Evolutionary conservation across 1,139 yeast genomes (phyloP).

Genomic region (Taphrina deformans): DNA sequence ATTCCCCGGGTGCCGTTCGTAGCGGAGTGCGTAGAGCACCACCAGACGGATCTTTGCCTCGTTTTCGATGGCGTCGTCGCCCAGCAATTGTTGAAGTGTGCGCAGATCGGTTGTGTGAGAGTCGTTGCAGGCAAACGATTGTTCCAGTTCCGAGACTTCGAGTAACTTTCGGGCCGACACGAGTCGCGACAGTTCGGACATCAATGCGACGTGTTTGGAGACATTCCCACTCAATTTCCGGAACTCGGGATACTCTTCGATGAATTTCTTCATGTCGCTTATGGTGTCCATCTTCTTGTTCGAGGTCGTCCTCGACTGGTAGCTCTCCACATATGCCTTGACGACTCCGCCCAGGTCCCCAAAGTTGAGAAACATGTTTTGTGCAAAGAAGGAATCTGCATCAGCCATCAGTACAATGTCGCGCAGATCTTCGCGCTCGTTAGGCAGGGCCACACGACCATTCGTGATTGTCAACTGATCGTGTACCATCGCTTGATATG

Average conservation of each 20-base stretch:
- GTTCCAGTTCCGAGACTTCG: conserved; percentile 89
- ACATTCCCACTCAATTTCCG: conserved; percentile 83
- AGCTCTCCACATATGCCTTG: conserved; percentile 78
- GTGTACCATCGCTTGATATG: conserved; percentile 96
- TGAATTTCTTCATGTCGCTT: conserved; percentile 82
- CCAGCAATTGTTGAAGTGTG: conserved; percentile 47
- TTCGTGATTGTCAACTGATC: conserved; percentile 79
- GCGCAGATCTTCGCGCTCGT: conserved; percentile 48
- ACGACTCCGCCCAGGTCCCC: conserved; percentile 92
- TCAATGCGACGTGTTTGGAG: conserved; percentile 88
- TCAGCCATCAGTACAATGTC: conserved; percentile 65
- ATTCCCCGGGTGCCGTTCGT: conserved; percentile 52
- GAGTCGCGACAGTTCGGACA: conserved; percentile 73
- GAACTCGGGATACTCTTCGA: conserved; percentile 91
- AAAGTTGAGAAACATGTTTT: conserved; percentile 82
- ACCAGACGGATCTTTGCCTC: conserved; percentile 58
- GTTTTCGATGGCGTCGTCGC: conserved; percentile 43
- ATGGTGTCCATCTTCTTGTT: conserved; percentile 67
- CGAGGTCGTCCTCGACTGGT: conserved; percentile 76
- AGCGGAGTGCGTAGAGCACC: conserved; percentile 69
- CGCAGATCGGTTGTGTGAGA: conserved; percentile 52
- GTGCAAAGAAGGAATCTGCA: conserved; percentile 73
- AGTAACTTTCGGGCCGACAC: conserved; percentile 64
- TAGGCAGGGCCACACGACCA: conserved; percentile 70
- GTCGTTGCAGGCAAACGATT: conserved; percentile 70